Evolutionary conservation across 1,284 basidiomycete genomes (phyloP), one percentile per base, ranked within the genome.

Genomic region (Meripilus lineatus): DNA sequence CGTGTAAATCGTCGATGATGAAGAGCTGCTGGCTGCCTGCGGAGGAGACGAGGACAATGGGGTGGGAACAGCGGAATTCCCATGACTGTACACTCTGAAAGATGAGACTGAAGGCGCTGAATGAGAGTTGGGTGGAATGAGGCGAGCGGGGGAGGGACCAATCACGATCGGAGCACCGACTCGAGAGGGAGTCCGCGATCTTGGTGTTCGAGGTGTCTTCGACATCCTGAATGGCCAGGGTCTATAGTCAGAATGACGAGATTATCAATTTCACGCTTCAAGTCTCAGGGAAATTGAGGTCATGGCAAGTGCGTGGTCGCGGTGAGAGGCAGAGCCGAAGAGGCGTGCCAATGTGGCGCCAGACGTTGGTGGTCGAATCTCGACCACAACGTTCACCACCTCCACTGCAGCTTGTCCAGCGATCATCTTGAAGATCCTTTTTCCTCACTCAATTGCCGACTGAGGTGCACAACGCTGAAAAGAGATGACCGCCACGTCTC

Each of bases 1-100:
- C 56, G 82, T 55, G 54, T 82, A 77, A 51, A 76, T 67, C 20
- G 82, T 68, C 32, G 84, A 85, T 38, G 84, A 84, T 33, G 80
- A 73, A 21, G 80, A 79, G 59, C 83, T 85, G 52, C 77, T 74
- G 28, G 75, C 64, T 35, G 64, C 58, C 10, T 38, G 45, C 2
- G 56, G 49, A n/a, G 56, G 50, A 8, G 51, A 52, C 14, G 39
- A 43, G 5, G 55, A 53, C 7, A 47, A 30, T n/a, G 58, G 57
- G 0, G 56, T 49, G 13, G 51, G 57, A 2, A 46, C 22, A 13
- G 46, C 49, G 10, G 61, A 53, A 3, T 37, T 26, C n/a, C 28
- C 28, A 51, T 58, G 56, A 44, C 59, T 62, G 34, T 60, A 60
- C 3, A 64, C 59, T 24, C 56, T 56, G 5, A 65, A 46, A 18